These are phyloP conservation scores for Pyricularia sp. DNA, from an alignment of 2,329 filamentous ascomycete species.

Conservation along the genomic window DNA sequence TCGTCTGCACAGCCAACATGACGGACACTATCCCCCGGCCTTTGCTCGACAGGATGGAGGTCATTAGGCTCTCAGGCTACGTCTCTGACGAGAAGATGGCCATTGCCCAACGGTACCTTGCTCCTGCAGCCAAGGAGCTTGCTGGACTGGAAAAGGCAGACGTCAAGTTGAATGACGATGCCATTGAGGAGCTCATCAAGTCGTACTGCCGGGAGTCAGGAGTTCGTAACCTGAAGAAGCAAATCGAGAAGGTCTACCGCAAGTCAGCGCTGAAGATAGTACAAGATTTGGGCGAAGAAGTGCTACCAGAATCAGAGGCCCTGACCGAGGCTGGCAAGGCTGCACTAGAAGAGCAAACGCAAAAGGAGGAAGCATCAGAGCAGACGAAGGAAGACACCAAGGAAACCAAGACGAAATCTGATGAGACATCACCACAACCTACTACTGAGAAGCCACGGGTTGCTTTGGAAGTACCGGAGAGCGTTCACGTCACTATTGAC, in stretches of 20 bases:
- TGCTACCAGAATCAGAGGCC: constrained; percentile 68
- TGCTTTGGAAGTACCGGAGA: constrained; percentile 74
- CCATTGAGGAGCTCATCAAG: constrained; percentile 95
- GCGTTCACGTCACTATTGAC: constrained; percentile 75
- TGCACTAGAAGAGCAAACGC: constrained; percentile 56
- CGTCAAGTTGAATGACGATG: constrained; percentile 76
- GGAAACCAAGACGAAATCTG: constrained; percentile 16
- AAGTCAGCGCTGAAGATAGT: constrained; percentile 98
- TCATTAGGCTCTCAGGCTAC: constrained; percentile 93
- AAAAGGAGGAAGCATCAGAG: constrained; percentile 36
- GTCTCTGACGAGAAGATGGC: constrained; percentile 98
- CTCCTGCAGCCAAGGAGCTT: constrained; percentile 87
- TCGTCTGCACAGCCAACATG: constrained; percentile 98
- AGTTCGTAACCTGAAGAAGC: constrained; percentile 96
- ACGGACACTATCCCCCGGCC: constrained; percentile 95
- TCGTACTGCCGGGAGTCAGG: constrained; percentile 96
- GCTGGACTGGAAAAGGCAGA: constrained; percentile 85
- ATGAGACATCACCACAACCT: constrained; percentile 26
- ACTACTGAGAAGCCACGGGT: constrained; percentile 63
- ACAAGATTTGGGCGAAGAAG: constrained; percentile 82
- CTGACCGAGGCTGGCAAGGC: constrained; percentile 79
- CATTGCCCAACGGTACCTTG: constrained; percentile 87
- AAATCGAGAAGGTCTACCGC: constrained; percentile 97
- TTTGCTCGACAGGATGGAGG: constrained; percentile 92
- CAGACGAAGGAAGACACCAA: constrained; percentile 13